Conservation (phyloP, 495 filamentous ascomycete species). For the Xylaria palmicola region DNA sequence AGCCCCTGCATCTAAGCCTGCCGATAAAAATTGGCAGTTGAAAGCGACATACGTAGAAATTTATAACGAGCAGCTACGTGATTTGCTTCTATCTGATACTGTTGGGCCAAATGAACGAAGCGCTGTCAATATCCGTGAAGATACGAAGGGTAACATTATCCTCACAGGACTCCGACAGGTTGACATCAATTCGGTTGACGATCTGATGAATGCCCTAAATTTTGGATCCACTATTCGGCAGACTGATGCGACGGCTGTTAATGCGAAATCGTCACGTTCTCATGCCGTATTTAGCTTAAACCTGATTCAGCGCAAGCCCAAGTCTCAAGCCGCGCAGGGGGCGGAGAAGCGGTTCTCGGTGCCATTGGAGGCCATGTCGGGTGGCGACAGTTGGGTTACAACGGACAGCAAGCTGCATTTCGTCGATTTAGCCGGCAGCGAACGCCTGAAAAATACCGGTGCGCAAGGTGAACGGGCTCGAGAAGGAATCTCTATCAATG, state of each 20-base stretch:
- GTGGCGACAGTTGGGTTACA: conserved; percentile 66
- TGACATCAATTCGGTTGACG: conserved; percentile 87
- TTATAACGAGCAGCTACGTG: conserved; percentile 93
- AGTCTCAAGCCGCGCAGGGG: conserved; percentile 50
- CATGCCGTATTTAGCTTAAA: conserved; percentile 98
- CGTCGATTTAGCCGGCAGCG: conserved; percentile 96
- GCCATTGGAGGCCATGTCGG: conserved; percentile 76
- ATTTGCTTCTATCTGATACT: conserved; percentile 81
- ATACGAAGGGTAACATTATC: conserved; percentile 92
- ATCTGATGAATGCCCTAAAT: conserved; percentile 83
- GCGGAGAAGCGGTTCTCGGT: conserved; percentile 86
- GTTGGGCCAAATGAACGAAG: conserved; percentile 66
- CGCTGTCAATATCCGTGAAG: conserved; percentile 83
- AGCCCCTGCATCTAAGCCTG: conserved; percentile 45
- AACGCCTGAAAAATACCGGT: conserved; percentile 94
- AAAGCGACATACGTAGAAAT: conserved; percentile 99
- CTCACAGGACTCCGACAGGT: conserved; percentile 87
- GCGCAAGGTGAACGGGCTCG: conserved; percentile 93
- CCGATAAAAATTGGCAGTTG: conserved; percentile 87
- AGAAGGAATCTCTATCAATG: conserved; percentile 99
- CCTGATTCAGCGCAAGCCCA: conserved; percentile 79
- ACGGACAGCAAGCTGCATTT: conserved; percentile 99
- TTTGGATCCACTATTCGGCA: conserved; percentile 94
- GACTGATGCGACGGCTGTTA: conserved; percentile 98
- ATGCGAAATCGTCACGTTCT: conserved; percentile 97